Base-by-base conservation (phyloP, 2,329 filamentous ascomycete species). In the Hortaea sp. region DNA sequence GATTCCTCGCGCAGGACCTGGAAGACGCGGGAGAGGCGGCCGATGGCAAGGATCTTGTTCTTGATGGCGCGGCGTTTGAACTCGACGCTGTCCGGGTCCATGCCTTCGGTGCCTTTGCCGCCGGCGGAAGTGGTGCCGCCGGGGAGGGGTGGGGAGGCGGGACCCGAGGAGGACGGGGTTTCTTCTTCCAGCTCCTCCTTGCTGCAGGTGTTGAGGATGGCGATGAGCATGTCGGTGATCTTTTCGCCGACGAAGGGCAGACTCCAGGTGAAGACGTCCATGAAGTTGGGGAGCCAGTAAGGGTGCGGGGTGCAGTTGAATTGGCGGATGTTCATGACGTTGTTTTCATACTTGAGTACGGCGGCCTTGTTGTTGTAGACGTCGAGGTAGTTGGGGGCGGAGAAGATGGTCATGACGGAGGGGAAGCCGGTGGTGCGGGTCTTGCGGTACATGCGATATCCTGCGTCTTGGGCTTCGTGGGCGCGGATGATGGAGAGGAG, bases 251-350 rank as follows among this genome's bases (percentile, higher is more conserved):
- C 92, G 69, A 98, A 98, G 0, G 92, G 92, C 50, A 98, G 75
- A 31, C 92, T 98, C 92, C 92, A 98, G n/a, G 92, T 98, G 65
- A 98, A 98, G 53, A 98, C 92, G 63, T 98, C 92, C 92, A 98
- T 98, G 65, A 98, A 98, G 73, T 98, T 98, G 46, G 92, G 92
- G 42, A 98, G 79, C 92, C 92, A 98, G 75, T 98, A 98, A 5
- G 92, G 92, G 67, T 98, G 92, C 31, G 92, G 92, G 20, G 92
- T 97, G 78, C 90, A 98, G 76, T 98, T 98, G 74, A 98, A 98
- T 69, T 98, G 92, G 49, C 92, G 81, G 64, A 98, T 98, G 74
- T 98, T 98, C 92, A 98, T 98, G 51, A 98, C 92, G 63, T 98
- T 98, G 70, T 98, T 98, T 72, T 98, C 92, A 66, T 98, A 98